Evolutionary conservation across 202 grass and related monocot genomes (phyloP), one percentile per base, ranked within the genome.

Genomic region (Miscanthus sacchariflorus): DNA sequence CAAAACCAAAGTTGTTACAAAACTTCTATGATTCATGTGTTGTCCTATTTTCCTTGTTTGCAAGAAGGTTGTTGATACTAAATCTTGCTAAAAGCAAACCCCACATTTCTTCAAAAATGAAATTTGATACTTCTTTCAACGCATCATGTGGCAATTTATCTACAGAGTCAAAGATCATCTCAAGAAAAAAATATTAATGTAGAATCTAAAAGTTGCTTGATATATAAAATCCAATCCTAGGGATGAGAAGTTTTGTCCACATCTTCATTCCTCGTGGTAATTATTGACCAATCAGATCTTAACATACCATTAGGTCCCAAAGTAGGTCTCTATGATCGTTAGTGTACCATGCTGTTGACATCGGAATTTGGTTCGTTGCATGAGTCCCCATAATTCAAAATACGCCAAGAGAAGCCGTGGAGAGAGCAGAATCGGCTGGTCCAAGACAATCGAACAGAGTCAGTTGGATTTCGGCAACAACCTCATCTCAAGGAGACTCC

Each of bases 31-130:
- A 89, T 21, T 85, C 49, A 2, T 86, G 49, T 66, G 59, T 89
- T 18, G 63, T 86, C 74, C 49, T 89, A 50, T 75, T 84, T 76
- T 43, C 48, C 70, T 67, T 93, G 30, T 71, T 84, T 70, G 80
- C 35, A 1, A 90, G 84, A 70, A 93, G 87, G 48, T 80, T 79
- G 4, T 84, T 70, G 11, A 88, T 87, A 67, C 59, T 87, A 9
- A 63, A 64, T 84, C 90, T 90, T 45, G 84, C 91, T 67, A 93
- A 83, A 79, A 88, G 87, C 44, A 93, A 64, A 0, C 84, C 23
- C 80, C 79, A 8, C 84, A 93, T 80, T 84, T 90, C 42, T 81
- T 87, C 38, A 59, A 90, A 46, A 76, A 93, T 85, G 33, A 8
- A 27, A 43, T 73, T 63, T 10, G 88, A 82, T 18, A 86, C 21